These are phyloP conservation scores for Argentina anserina DNA, from an alignment of 306 rosid genomes.

Conservation along the genomic window DNA sequence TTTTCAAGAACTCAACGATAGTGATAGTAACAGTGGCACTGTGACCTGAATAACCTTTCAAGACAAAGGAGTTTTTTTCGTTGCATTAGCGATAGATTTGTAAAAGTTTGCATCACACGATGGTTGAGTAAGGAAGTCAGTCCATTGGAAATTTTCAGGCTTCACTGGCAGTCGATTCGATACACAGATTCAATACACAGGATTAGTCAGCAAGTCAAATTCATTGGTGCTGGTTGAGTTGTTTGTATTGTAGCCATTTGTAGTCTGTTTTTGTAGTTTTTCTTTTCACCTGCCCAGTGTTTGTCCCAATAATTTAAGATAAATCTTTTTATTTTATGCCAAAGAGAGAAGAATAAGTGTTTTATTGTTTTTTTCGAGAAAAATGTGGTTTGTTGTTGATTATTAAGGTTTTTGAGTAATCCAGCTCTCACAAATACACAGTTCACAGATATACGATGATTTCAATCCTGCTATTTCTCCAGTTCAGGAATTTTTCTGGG, in stretches of 20 bases:
- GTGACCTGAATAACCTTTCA: conserved; percentile 34
- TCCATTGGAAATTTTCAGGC: conserved; percentile 16
- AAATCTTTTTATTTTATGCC: background rate
- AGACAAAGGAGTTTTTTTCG: conserved; percentile 21
- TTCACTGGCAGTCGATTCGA: conserved; percentile 24
- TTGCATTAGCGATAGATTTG: conserved; percentile 25
- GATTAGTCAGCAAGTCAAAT: conserved; percentile 23
- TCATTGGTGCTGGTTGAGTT: conserved; percentile 21
- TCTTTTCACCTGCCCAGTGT: background rate
- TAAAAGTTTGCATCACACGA: conserved; percentile 18
- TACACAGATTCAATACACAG: conserved; percentile 26
- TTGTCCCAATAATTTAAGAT: conserved; percentile 5
- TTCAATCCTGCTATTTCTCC: background rate
- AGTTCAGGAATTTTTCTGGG: background rate
- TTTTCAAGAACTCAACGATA: conserved; percentile 58
- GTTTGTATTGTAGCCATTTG: conserved; percentile 27
- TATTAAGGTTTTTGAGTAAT: background rate
- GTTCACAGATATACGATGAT: background rate
- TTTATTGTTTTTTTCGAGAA: no score
- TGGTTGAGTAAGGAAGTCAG: conserved; percentile 22
- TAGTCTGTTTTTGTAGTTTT: conserved; percentile 19
- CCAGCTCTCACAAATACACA: background rate
- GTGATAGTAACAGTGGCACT: conserved; percentile 26
- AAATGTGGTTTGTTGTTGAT: background rate
- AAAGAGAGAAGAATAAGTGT: background rate